Base-by-base conservation (phyloP, 1,139 yeast species). In the Geotrichum aggregatum region DNA sequence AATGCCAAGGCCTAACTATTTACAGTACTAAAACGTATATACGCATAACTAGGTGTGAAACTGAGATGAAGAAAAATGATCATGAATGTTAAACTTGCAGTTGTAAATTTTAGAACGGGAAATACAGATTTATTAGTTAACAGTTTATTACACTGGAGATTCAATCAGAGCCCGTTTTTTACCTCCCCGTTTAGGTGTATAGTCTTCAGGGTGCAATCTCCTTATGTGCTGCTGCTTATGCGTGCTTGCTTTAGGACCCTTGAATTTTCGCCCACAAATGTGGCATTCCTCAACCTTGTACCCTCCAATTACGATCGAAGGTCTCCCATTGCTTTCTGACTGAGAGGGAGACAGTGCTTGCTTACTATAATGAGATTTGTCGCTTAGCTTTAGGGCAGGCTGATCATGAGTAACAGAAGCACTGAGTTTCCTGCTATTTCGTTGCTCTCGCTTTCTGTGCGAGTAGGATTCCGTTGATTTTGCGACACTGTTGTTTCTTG, bases 151-250 rank as follows among this genome's bases (percentile, higher is more conserved):
- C n/a, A n/a, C n/a, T n/a, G n/a, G n/a, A n/a, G 47, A 6, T 11
- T 49, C 47, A 45, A 46, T 36, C 22, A 51, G 51, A 21, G 59
- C 60, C 40, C 69, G 60, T 59, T 69, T 69, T 58, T 71, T 71
- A 26, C 75, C 75, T 14, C 77, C 76, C 1, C 75, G 68, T 58
- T 73, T 73, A 35, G 76, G 76, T 33, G 69, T 70, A 56, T 74
- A 74, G 50, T 68, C 68, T 41, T 71, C 71, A 1, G 77, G 77
- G 52, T 74, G 77, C 38, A 74, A 59, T 36, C 77, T 61, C 18
- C 75, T 66, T 48, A 73, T 73, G 54, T 74, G 77, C 63, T 74
- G 77, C 59, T 74, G 77, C 56, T 69, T 72, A 59, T 74, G 77
- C 1, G 77, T 74, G 3, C 75, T 64, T 2, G 76, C 72, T 61